Conservation (phyloP, 768 basidiomycete genomes). For the Mycena belliarum region DNA sequence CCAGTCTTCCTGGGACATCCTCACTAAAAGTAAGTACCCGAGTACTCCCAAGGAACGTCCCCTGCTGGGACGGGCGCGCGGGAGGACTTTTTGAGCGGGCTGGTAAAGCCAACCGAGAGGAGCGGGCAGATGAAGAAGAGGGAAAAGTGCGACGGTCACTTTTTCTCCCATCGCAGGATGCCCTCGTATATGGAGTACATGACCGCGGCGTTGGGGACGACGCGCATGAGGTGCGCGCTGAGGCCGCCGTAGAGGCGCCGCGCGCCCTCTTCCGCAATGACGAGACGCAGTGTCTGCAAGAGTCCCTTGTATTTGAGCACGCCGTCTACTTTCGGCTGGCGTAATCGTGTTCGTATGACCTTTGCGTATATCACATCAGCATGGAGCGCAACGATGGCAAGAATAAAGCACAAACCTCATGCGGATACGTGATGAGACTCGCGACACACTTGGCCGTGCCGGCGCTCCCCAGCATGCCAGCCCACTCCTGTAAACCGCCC, state of each 20-base stretch:
- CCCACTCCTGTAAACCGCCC: conserved; percentile 66
- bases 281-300: conserved; percentile 77
- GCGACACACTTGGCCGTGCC: conserved; percentile 94
- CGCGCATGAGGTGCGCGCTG: conserved; percentile 92
- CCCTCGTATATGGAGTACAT: conserved; percentile 98
- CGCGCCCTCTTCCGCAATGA: conserved; percentile 89
- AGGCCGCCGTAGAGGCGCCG: conserved; percentile 88
- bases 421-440: conserved; percentile 94
- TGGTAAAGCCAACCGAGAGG: neutral
- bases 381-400: neutral
- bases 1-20: no score
- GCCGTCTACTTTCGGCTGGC: conserved; percentile 83
- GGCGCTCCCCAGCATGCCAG: conserved; percentile 84
- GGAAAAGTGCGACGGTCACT: neutral
- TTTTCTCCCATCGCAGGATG: conserved; percentile 58
- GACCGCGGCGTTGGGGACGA: conserved; percentile 94
- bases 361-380: conserved; percentile 29
- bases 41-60: no score
- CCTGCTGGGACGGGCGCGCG: neutral
- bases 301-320: conserved; percentile 85
- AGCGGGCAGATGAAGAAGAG: neutral
- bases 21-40: no score
- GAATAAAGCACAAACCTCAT: conserved; percentile 64
- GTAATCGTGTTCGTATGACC: conserved; percentile 90
- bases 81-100: neutral